Conservation (phyloP, 1,139 yeast genomes). For the Insectozyma bohioensis region DNA sequence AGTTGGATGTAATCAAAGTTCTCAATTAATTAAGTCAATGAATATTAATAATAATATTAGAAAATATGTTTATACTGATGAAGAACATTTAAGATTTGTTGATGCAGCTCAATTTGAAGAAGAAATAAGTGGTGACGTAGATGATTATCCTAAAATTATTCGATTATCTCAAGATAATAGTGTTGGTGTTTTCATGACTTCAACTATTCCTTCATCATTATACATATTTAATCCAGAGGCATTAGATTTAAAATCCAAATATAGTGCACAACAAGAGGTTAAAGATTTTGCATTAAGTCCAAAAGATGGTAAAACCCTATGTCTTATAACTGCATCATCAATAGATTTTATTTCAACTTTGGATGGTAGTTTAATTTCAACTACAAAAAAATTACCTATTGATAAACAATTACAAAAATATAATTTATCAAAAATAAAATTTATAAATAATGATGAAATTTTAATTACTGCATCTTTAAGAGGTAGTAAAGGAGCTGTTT, state of each 20-base stretch:
- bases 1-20: slow-evolving; percentile 73
- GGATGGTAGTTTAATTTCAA: slow-evolving; percentile 40
- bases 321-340: slow-evolving; percentile 54
- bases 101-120: slow-evolving; percentile 57
- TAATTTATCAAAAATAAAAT: slow-evolving; percentile 59
- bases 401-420: slow-evolving; percentile 30
- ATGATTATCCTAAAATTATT: slow-evolving; percentile 61
- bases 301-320: slow-evolving; percentile 51
- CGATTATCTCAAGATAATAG: slow-evolving; percentile 53
- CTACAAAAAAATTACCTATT: slow-evolving; percentile 23
- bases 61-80: slow-evolving; percentile 54
- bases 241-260: slow-evolving; percentile 36
- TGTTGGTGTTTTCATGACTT: slow-evolving; percentile 63
- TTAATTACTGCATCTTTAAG: slow-evolving; percentile 57
- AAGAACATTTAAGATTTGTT: slow-evolving; percentile 62
- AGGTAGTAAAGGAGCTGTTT: slow-evolving; percentile 37
- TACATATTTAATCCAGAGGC: slow-evolving; percentile 58
- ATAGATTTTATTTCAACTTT: slow-evolving; percentile 54
- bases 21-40: slow-evolving; percentile 53
- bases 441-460: slow-evolving; percentile 51
- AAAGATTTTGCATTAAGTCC: slow-evolving; percentile 33
- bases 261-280: slow-evolving; percentile 23
- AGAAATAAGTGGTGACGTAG: slow-evolving; percentile 31
- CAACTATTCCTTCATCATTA: slow-evolving; percentile 57
- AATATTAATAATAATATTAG: slow-evolving; percentile 71